Evolutionary conservation across 768 basidiomycete species (phyloP).

Genomic region (Tulasnella sp.): DNA sequence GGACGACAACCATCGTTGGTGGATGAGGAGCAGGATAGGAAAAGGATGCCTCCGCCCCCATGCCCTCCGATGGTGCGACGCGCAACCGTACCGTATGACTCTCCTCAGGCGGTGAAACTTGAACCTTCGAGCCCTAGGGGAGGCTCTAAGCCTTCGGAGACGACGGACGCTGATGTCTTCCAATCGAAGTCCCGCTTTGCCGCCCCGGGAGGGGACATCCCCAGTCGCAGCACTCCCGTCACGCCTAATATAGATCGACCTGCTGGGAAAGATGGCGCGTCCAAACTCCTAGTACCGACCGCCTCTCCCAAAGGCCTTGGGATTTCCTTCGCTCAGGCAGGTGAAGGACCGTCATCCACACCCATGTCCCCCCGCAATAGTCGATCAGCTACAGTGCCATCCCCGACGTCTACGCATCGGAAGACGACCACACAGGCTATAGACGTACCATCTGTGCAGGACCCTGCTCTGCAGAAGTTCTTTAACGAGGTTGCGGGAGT

Average conservation of each 20-base stretch:
- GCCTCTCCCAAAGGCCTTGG: not conserved
- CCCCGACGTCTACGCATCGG: not conserved
- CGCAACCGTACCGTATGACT: too few relatives aligned
- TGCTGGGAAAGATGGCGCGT: not conserved
- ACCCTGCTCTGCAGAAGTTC: conserved; percentile 11
- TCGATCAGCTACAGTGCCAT: not conserved
- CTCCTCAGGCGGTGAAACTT: too few relatives aligned
- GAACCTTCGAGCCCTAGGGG: not conserved
- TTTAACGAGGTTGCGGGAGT: conserved; percentile 14
- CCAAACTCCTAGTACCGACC: not conserved
- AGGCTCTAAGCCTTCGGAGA: not conserved
- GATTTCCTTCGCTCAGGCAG: not conserved
- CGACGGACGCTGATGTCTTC: conserved; percentile 6
- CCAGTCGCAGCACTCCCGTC: not conserved
- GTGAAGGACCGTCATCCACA: not conserved
- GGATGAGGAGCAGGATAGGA: not conserved
- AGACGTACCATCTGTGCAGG: not conserved
- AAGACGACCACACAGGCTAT: not conserved
- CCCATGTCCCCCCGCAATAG: not conserved
- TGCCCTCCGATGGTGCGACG: not conserved
- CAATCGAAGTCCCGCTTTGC: conserved; percentile 12
- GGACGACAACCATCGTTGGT: too few relatives aligned
- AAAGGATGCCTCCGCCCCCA: conserved; percentile 12
- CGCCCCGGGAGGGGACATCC: not conserved
- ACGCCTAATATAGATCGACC: not conserved